These are phyloP conservation scores for Amaranthus palmeri DNA, from an alignment of 148 eudicot genomes.

Conservation along the genomic window DNA sequence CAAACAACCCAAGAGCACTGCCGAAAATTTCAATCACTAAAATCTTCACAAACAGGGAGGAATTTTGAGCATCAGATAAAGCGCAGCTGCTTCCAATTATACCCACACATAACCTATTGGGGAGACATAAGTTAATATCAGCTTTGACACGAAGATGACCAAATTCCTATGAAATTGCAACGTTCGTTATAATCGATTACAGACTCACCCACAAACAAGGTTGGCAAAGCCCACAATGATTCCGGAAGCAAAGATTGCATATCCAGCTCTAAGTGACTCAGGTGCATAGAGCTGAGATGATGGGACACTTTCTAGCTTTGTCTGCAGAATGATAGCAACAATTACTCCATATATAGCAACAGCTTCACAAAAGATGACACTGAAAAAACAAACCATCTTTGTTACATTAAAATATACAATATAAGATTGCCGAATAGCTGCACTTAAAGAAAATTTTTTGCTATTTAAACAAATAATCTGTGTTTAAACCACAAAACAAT, in stretches of 20 bases:
- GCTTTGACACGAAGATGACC: background rate
- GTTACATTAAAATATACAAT: conserved; percentile 2
- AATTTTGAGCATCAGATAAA: conserved; percentile 97
- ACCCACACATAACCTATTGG: conserved; percentile 82
- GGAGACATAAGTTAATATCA: background rate
- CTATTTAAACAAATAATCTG: background rate
- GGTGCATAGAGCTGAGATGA: conserved; percentile 53
- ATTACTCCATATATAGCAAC: conserved; percentile 99
- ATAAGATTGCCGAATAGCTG: background rate
- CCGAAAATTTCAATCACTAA: conserved; percentile 96
- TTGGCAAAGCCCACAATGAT: conserved; percentile 96
- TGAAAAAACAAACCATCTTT: conserved; percentile 23
- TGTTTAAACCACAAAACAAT: background rate
- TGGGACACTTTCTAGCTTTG: conserved; percentile 91
- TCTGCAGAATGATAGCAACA: conserved; percentile 96
- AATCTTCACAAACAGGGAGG: conserved; percentile 89
- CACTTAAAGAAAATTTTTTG: background rate
- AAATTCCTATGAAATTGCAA: background rate
- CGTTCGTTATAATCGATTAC: too few species aligned
- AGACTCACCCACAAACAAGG: conserved; percentile 87
- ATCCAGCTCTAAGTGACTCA: conserved; percentile 94
- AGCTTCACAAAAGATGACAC: conserved; percentile 98
- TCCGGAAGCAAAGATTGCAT: conserved; percentile 91
- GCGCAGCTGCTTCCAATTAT: conserved; percentile 99
- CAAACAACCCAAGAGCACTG: conserved; percentile 95